These are phyloP conservation scores for Penicillium fimorum DNA, from an alignment of 495 filamentous ascomycete genomes.

Conservation along the genomic window DNA sequence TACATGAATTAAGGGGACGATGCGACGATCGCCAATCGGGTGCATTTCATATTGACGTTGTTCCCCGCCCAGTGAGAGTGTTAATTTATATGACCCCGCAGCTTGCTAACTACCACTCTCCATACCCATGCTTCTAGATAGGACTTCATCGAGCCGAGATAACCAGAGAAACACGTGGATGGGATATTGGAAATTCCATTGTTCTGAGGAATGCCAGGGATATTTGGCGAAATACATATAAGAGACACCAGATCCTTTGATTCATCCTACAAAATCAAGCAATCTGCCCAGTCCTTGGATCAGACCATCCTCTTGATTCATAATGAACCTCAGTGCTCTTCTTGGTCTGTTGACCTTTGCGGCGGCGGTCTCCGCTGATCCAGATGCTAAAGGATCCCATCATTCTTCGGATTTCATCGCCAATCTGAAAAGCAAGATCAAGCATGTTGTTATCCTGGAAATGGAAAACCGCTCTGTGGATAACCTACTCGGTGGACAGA, in stretches of 20 bases:
- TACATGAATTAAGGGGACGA: not conserved
- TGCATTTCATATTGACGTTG: not conserved
- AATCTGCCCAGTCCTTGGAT: not conserved
- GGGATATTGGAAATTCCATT: not conserved
- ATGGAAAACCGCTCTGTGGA: constrained; percentile 51
- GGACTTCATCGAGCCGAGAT: not conserved
- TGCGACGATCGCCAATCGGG: constrained; percentile 8
- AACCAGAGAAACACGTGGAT: constrained; percentile 7
- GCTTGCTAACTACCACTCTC: not conserved
- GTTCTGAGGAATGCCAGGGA: constrained; percentile 7
- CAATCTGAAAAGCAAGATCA: constrained; percentile 43
- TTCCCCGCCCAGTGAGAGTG: not conserved
- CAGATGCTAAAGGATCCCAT: constrained; percentile 14
- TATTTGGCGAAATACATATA: not conserved
- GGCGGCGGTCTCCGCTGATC: constrained; percentile 30
- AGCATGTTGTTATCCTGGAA: constrained; percentile 46
- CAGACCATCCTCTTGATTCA: not conserved
- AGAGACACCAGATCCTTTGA: not conserved
- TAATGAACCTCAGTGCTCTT: constrained; percentile 32
- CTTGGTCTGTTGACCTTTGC: constrained; percentile 35
- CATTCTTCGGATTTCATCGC: constrained; percentile 26
- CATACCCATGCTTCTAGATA: not conserved
- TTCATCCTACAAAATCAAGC: not conserved
- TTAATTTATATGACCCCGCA: constrained; percentile 10
- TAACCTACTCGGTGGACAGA: constrained; percentile 45